Evolutionary conservation across 2,329 filamentous ascomycete species (phyloP).

Genomic region (Lachnellula cervina): DNA sequence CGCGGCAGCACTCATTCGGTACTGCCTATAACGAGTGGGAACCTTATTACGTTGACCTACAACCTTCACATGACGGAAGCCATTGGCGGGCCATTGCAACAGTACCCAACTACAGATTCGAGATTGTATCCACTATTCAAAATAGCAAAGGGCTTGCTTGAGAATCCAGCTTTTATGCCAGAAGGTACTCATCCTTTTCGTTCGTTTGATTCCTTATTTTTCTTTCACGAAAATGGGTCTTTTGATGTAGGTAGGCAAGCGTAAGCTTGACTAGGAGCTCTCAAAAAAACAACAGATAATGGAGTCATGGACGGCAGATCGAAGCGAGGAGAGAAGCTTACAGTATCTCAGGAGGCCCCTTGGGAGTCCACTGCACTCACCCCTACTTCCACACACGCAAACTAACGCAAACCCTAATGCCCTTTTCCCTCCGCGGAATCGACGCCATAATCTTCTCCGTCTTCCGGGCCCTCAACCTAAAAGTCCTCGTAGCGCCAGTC

Average conservation of each 20-base stretch:
- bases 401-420: conserved; percentile 23
- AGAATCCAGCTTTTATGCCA: conserved; percentile 33
- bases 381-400: conserved; percentile 40
- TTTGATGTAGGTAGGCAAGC: not conserved
- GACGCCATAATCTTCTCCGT: conserved; percentile 40
- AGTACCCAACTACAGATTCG: conserved; percentile 29
- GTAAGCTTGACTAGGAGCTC: too few species aligned
- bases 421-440: conserved; percentile 40
- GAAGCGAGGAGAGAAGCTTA: not conserved
- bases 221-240: not conserved
- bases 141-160: conserved; percentile 31
- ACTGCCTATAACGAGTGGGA: conserved; percentile 43
- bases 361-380: conserved; percentile 44
- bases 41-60: conserved; percentile 56
- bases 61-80: conserved; percentile 45
- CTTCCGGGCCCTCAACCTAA: conserved; percentile 32
- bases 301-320: too few species aligned
- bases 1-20: conserved; percentile 50
- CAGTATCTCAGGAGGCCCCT: conserved; percentile 33
- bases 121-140: conserved; percentile 34
- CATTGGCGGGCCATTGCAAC: conserved; percentile 22
- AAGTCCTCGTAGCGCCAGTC: conserved; percentile 31
- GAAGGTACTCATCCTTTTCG: conserved; percentile 27
- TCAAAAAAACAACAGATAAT: too few species aligned
- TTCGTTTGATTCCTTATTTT: conserved; percentile 1